These are phyloP conservation scores for Aspergillus funiculosus DNA, from an alignment of 495 filamentous ascomycete species.

Conservation along the genomic window DNA sequence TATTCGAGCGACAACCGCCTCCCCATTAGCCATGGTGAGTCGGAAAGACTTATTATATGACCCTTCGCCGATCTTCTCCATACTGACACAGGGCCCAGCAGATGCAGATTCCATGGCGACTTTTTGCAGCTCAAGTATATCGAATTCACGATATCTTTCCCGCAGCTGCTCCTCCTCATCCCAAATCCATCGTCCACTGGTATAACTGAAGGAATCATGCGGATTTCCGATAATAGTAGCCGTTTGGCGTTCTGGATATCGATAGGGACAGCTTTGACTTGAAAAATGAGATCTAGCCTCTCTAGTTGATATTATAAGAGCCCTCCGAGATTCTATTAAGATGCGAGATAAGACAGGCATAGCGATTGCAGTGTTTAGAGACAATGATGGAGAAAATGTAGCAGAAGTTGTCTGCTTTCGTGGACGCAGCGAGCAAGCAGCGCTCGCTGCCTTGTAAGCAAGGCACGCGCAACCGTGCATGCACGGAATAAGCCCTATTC, in stretches of 20 bases:
- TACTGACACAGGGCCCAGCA: constrained; percentile 14
- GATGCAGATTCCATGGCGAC: constrained; percentile 11
- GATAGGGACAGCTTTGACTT: not conserved
- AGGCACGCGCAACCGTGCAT: too few species aligned
- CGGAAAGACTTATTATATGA: constrained; percentile 36
- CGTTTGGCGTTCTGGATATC: not conserved
- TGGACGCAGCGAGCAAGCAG: too few species aligned
- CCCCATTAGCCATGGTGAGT: constrained; percentile 30
- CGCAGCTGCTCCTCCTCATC: constrained; percentile 23
- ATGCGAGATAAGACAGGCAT: too few species aligned
- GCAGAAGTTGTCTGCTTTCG: too few species aligned
- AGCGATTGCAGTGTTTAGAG: too few species aligned
- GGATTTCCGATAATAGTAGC: not conserved
- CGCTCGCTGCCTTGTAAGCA: too few species aligned
- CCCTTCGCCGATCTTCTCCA: constrained; percentile 33
- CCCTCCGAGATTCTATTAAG: not conserved
- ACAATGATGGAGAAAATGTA: too few species aligned
- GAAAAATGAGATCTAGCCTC: not conserved
- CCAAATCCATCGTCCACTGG: constrained; percentile 29
- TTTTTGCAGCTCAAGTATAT: constrained; percentile 23
- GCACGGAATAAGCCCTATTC: too few species aligned
- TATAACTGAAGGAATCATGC: constrained; percentile 24
- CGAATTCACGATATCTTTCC: constrained; percentile 20
- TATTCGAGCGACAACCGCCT: constrained; percentile 30
- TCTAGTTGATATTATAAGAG: not conserved